Base-by-base conservation (phyloP, 345 rosid genomes). In the Citrus unshiu region DNA sequence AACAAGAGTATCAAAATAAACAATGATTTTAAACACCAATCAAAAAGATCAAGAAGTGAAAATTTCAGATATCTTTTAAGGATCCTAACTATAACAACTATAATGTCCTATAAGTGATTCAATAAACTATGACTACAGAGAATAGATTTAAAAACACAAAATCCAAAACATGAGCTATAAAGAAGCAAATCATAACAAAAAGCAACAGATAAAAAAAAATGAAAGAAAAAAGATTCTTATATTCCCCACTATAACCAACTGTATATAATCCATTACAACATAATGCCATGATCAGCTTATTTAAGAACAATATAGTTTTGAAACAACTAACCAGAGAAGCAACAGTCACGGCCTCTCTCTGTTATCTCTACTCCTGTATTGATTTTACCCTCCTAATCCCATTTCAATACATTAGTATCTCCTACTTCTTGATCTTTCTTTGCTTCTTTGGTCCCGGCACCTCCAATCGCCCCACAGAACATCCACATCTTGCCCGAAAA, bases 391-490 rank as follows among this genome's bases (percentile, higher is more conserved):
- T 70, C 64, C 77, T 79, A 84, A 72, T 71, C 65, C 74, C 66
- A 75, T 72, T 46, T 68, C 56, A 60, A 77, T 25, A 46, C 60
- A 67, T 66, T 9, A 51, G 25, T 14, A 65, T 22, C 63, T 77
- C 78, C 95, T 92, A 93, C 83, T 87, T 95, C 93, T 90, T 93
- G 82, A 89, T 75, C 93, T 90, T 93, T 86, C 89, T 90, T 24
- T 62, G 88, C 94, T 85, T 93, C 94, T 85, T 92, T 21, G 88
- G 87, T 14, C 98, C 98, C 0, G 90, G 93, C 72, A 92, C 97
- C 86, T 92, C 98, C 89, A 95, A 84, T 86, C 97, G 90, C 82
- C 97, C 95, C 73, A 93, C 84, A 32, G 90, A 83, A 72, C 95
- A 89, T 5, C 94, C 94, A 64, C 97, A 92, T 74, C 88, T 89